Evolutionary conservation across 352 stramenopile genomes (phyloP).

Genomic region (Phytophthora capsici): DNA sequence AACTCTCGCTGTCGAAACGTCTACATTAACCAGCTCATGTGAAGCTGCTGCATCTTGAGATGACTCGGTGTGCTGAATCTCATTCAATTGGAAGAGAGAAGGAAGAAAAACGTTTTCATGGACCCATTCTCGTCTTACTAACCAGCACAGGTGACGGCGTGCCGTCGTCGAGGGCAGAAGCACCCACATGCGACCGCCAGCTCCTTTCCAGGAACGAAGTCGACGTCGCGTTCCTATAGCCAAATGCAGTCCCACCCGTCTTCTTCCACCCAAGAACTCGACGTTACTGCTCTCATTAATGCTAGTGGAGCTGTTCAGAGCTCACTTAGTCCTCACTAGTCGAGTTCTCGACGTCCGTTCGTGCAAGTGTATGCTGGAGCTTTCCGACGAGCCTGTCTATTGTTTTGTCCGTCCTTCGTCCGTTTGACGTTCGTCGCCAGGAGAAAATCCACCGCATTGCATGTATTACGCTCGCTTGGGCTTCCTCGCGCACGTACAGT

Average conservation of each 20-base stretch:
- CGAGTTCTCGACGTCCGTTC: conserved; percentile 10
- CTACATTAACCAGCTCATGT: conserved; percentile 91
- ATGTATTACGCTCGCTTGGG: not conserved
- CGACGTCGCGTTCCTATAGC: not conserved
- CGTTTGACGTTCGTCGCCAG: conserved; percentile 6
- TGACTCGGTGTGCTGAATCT: no score
- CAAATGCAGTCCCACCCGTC: not conserved
- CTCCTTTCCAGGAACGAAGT: conserved; percentile 1
- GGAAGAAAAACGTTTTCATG: no score
- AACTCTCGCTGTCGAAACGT: conserved; percentile 93
- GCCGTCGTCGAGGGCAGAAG: conserved; percentile 4
- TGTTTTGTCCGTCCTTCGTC: conserved; percentile 27
- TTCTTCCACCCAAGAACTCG: not conserved
- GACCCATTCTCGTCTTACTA: not conserved
- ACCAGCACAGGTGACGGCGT: conserved; percentile 10
- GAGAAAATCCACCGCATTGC: conserved; percentile 30
- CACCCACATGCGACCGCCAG: not conserved
- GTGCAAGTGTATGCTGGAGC: conserved; percentile 18
- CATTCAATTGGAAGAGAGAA: no score
- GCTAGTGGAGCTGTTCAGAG: not conserved
- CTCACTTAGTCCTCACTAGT: conserved; percentile 11
- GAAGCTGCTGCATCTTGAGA: conserved; percentile 9
- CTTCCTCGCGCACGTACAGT: conserved; percentile 14
- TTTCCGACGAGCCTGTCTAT: conserved; percentile 20
- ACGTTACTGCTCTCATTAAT: conserved; percentile 1